A percentile compares a stretch with the other conserved stretches of the same genome.
phyloP scores from a whole-genome alignment of 148 eudicot species.

The Polygonum aviculare region DNA sequence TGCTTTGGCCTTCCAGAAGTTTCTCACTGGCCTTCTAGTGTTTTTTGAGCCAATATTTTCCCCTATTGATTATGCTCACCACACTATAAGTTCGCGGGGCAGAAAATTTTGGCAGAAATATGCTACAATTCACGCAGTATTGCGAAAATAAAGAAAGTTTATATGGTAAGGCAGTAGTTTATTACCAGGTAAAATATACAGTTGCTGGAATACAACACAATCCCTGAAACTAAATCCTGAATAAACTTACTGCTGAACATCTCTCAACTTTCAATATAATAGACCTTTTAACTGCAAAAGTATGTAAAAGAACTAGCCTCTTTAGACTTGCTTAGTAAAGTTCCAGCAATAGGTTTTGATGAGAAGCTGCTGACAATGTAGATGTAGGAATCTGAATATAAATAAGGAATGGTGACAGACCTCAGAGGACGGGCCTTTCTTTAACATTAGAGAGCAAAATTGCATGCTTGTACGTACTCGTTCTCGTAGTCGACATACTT shows the following conservation, averaged over 20 bases:
- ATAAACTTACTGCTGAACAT: not conserved
- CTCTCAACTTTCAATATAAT: not conserved
- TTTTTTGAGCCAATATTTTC: not conserved
- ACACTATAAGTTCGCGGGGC: not conserved
- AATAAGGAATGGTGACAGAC: not conserved
- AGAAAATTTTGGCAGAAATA: not conserved
- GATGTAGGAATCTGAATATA: not conserved
- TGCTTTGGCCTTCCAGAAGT: not conserved
- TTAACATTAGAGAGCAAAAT: conserved; percentile 21
- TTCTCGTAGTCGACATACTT: conserved; percentile 28
- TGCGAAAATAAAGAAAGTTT: not conserved
- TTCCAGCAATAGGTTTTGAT: not conserved
- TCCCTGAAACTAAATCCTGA: not conserved
- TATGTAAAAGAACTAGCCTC: not conserved
- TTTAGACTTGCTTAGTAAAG: not conserved
- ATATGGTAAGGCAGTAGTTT: not conserved
- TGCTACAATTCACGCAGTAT: not conserved
- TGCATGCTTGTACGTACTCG: conserved; percentile 27
- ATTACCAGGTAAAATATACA: not conserved
- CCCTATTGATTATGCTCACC: not conserved
- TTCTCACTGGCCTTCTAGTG: not conserved
- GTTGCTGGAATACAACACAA: not conserved
- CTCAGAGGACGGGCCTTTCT: not conserved
- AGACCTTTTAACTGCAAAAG: not conserved
- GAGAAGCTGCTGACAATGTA: not conserved